Percentiles rank a stretch among this genome's conserved stretches.
phyloP scores from a whole-genome alignment of 2,329 filamentous ascomycete genomes.

The Scedosporium dehoogii region DNA sequence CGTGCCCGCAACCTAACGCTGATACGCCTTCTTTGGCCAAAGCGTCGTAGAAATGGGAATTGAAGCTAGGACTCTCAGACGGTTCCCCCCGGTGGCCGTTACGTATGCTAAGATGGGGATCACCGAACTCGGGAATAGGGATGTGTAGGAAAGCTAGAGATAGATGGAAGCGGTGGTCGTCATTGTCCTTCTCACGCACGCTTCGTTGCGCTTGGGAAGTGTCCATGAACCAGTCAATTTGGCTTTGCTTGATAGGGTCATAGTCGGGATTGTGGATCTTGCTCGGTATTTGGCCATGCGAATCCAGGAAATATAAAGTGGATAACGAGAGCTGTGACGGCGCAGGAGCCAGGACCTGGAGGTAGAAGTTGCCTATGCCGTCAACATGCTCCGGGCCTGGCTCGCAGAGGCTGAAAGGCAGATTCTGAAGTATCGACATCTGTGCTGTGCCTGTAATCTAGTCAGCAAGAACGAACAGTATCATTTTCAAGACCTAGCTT shows the following conservation, averaged over 20 bases:
- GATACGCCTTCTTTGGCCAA: slow-evolving; percentile 76
- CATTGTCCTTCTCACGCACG: slow-evolving; percentile 55
- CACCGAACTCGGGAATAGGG: slow-evolving; percentile 78
- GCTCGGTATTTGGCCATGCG: slow-evolving; percentile 84
- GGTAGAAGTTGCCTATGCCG: slow-evolving; percentile 87
- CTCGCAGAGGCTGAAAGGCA: slow-evolving; percentile 79
- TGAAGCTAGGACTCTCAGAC: slow-evolving; percentile 79
- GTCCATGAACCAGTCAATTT: slow-evolving; percentile 81
- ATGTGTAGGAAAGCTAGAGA: slow-evolving; percentile 91
- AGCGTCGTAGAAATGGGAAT: slow-evolving; percentile 83
- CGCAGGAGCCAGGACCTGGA: slow-evolving; percentile 78
- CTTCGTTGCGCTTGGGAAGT: slow-evolving; percentile 17
- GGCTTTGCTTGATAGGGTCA: slow-evolving; percentile 90
- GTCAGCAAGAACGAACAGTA: slow-evolving; percentile 18
- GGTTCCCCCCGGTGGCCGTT: slow-evolving; percentile 67
- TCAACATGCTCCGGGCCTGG: slow-evolving; percentile 76
- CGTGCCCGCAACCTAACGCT: slow-evolving; percentile 86
- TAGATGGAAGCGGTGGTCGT: slow-evolving; percentile 36
- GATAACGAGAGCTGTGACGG: slow-evolving; percentile 80
- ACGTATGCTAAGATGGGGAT: slow-evolving; percentile 33
- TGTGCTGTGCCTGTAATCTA: slow-evolving; percentile 60
- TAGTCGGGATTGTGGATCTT: slow-evolving; percentile 82
- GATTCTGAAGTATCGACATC: slow-evolving; percentile 75
- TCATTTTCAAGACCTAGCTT: slow-evolving; percentile 15
- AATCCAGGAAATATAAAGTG: slow-evolving; percentile 87